Evolutionary conservation across 129 eudicot species (phyloP), one percentile per base, ranked within the genome.

Genomic region (Sambucus nigra): DNA sequence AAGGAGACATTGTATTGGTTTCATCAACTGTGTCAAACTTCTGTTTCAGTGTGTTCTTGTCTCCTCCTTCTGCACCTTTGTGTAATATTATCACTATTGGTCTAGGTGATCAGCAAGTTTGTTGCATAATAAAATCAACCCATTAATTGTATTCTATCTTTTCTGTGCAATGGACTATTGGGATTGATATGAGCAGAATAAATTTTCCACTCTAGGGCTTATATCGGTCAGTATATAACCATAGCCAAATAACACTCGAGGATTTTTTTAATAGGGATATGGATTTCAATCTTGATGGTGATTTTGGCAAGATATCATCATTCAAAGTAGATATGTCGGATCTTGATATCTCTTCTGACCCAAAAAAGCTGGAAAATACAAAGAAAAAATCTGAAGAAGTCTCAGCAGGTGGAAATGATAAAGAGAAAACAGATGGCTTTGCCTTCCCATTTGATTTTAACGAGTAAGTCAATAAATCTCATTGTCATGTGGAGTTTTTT

Each of bases 251-350:
- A 24, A 47, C 23, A 26, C 54, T 57, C 28, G 13, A 47, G 48
- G 51, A 45, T 14, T 5, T 39, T 41, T 51, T 17, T 60, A 54
- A 20, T 73, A 88, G 97, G 97, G 95, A 81, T 68, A 71, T 81
- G 86, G 94, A 89, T 67, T 89, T 89, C 68, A 61, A 65, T 64
- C 79, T 89, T 60, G 93, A 84, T 76, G 79, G 63, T 66, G 93
- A 71, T 18, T 84, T 84, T 62, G 86, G 56, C 20, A 89, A 84
- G 73, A 52, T 80, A 20, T 28, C 94, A 39, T 83, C 97, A 31
- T 84, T 89, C 78, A 84, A 84, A 57, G 53, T 82, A 52, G 94
- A 84, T 77, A 71, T 84, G 73, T 14, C 88, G 59, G 93, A 71
- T 74, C 71, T 89, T 51, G 97, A 81, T 76, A 70, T 84, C 59